phyloP scores from a whole-genome alignment of 2,329 filamentous ascomycete species.

The Cercospora sojina region DNA sequence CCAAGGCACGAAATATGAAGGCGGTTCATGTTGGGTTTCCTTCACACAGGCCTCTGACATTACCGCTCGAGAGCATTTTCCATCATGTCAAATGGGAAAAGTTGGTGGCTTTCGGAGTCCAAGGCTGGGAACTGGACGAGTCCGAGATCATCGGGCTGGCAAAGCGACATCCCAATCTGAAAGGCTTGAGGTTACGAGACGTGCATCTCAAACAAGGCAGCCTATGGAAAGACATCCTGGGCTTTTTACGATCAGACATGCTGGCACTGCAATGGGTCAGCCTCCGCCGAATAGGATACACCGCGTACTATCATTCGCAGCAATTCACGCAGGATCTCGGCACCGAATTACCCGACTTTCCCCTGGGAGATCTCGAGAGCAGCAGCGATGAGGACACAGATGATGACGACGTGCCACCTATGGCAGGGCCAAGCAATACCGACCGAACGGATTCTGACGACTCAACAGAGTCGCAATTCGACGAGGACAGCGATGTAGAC shows the following conservation, averaged over 20 bases:
- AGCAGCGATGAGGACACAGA: conserved; percentile 20
- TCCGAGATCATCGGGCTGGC: conserved; percentile 61
- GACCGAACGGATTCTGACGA: conserved; percentile 2
- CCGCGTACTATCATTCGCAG: conserved; percentile 51
- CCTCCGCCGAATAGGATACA: conserved; percentile 62
- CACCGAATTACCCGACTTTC: conserved; percentile 51
- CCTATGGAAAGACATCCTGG: conserved; percentile 61
- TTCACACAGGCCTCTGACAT: conserved; percentile 54
- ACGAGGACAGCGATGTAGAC: conserved; percentile 33
- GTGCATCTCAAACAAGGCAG: conserved; percentile 61
- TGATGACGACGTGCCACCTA: conserved; percentile 21
- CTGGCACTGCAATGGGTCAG: conserved; percentile 60
- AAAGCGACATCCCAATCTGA: conserved; percentile 56
- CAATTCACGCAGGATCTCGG: conserved; percentile 43
- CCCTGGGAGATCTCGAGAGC: conserved; percentile 43
- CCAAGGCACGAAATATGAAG: conserved; percentile 59
- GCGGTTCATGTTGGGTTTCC: conserved; percentile 66
- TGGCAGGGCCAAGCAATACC: background rate
- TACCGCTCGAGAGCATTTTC: conserved; percentile 62
- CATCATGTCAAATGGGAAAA: conserved; percentile 62
- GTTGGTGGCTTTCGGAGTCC: conserved; percentile 63
- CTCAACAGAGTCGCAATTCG: conserved; percentile 9
- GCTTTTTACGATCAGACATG: conserved; percentile 57
- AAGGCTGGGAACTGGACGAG: conserved; percentile 61
- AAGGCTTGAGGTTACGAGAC: conserved; percentile 59